A percentile compares a stretch with the other conserved stretches of the same genome.
Conservation (phyloP, 306 rosid species). For the Sesbania bispinosa region DNA sequence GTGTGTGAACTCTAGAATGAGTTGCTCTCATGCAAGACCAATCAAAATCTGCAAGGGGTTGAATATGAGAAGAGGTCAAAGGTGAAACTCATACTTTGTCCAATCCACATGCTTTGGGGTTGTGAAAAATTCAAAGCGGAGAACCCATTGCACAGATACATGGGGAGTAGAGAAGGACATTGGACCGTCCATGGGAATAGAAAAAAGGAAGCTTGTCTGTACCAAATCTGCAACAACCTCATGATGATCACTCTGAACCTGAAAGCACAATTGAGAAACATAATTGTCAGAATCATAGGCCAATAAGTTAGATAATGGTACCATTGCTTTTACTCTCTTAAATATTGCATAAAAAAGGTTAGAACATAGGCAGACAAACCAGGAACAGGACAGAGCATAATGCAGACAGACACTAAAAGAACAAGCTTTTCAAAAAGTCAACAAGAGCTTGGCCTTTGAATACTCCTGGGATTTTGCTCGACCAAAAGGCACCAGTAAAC, state of each 20-base stretch:
- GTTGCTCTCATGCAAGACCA: not conserved
- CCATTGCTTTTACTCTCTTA: not conserved
- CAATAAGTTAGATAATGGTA: not conserved
- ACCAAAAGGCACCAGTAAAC: conserved; percentile 9
- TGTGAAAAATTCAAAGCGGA: conserved; percentile 92
- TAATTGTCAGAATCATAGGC: conserved; percentile 16
- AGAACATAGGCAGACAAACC: not conserved
- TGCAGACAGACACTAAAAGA: not conserved
- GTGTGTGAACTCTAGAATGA: not conserved
- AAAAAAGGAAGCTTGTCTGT: conserved; percentile 97
- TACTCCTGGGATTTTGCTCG: not conserved
- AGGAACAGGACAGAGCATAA: not conserved
- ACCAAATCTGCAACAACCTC: conserved; percentile 95
- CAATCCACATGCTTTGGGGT: conserved; percentile 86
- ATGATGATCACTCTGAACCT: conserved; percentile 95
- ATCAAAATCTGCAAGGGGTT: not conserved
- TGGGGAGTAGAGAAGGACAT: conserved; percentile 96
- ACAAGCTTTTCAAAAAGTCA: not conserved
- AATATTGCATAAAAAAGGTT: not conserved
- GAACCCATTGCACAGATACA: conserved; percentile 92
- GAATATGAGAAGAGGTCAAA: not conserved
- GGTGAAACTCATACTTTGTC: conserved; percentile 57
- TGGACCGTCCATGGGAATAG: conserved; percentile 97
- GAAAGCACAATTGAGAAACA: conserved; percentile 34
- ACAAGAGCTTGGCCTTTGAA: conserved; percentile 6